Percentiles rank a stretch among this genome's conserved stretches.
phyloP scores from a whole-genome alignment of 2,329 filamentous ascomycete genomes.

The Colletotrichum tanaceti region DNA sequence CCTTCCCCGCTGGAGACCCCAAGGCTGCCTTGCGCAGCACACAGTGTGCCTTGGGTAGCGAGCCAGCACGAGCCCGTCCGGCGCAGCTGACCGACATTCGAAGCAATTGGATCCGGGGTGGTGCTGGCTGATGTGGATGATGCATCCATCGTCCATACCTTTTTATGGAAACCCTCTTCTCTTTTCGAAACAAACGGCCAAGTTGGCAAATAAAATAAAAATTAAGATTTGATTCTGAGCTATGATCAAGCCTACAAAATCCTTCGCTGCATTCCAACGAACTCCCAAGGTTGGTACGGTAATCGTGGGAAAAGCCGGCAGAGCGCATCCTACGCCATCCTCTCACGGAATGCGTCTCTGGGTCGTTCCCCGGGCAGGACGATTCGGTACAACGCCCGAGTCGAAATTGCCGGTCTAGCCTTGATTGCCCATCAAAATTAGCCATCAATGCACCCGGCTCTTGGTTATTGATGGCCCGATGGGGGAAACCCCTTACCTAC shows the following conservation, averaged over 20 bases:
- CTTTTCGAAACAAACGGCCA: conserved; percentile 13
- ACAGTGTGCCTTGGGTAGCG: background rate
- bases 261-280: conserved; percentile 7
- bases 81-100: conserved; percentile 11
- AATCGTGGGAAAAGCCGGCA: conserved; percentile 1
- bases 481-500: conserved; percentile 24
- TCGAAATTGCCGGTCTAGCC: conserved; percentile 33
- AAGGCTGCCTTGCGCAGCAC: conserved; percentile 24
- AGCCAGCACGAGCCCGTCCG: conserved; percentile 16
- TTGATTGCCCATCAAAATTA: conserved; percentile 39
- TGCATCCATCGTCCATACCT: too few species aligned
- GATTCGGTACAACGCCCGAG: conserved; percentile 20
- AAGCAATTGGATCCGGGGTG: background rate
- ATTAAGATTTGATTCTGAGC: background rate
- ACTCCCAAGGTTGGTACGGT: background rate
- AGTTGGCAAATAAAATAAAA: background rate
- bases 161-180: background rate
- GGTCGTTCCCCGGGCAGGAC: conserved; percentile 2
- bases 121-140: conserved; percentile 6
- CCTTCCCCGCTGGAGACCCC: conserved; percentile 7
- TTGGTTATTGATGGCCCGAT: conserved; percentile 28
- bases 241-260: background rate
- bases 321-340: conserved; percentile 2
- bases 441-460: conserved; percentile 31
- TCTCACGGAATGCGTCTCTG: background rate